phyloP scores from a whole-genome alignment of 495 filamentous ascomycete genomes.

The Lophiotrema nucula region DNA sequence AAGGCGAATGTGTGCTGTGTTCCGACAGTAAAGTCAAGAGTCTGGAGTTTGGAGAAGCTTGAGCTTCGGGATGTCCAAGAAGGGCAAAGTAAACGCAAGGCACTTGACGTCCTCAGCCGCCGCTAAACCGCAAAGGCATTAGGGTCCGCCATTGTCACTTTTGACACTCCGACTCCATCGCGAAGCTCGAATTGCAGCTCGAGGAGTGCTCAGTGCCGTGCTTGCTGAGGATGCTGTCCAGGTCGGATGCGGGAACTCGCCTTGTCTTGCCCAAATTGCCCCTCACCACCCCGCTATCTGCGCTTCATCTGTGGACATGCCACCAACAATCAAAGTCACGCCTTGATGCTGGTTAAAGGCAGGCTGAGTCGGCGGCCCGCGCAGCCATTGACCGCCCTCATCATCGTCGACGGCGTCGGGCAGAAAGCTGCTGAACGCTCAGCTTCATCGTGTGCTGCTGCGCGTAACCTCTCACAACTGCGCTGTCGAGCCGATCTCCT shows the following conservation, averaged over 20 bases:
- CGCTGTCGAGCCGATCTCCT: not conserved
- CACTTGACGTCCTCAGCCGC: too few relatives aligned
- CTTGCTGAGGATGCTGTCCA: too few relatives aligned
- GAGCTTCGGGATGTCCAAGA: too few relatives aligned
- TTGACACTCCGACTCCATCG: too few relatives aligned
- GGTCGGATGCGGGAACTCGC: conserved; percentile 1
- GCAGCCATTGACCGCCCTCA: conserved; percentile 27
- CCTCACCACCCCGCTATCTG: conserved; percentile 8
- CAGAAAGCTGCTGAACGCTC: conserved; percentile 20
- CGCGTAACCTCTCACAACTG: not conserved
- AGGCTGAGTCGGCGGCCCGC: conserved; percentile 32
- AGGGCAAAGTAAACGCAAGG: too few relatives aligned
- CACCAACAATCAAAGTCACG: conserved; percentile 6
- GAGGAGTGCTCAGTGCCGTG: not conserved
- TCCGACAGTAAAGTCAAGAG: too few relatives aligned
- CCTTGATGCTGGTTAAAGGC: conserved; percentile 12
- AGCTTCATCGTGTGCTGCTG: conserved; percentile 5
- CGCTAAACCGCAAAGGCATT: too few relatives aligned
- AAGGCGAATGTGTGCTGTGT: too few relatives aligned
- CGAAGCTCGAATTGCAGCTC: not conserved
- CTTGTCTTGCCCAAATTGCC: conserved; percentile 22
- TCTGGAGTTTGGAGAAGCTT: too few relatives aligned
- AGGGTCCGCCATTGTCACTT: too few relatives aligned
- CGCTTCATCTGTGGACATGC: too few relatives aligned
- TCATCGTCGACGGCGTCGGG: conserved; percentile 8